Evolutionary conservation across 164 flowering plant genomes (phyloP), one percentile per base, ranked within the genome.

Genomic region (Echeveria elegans): DNA sequence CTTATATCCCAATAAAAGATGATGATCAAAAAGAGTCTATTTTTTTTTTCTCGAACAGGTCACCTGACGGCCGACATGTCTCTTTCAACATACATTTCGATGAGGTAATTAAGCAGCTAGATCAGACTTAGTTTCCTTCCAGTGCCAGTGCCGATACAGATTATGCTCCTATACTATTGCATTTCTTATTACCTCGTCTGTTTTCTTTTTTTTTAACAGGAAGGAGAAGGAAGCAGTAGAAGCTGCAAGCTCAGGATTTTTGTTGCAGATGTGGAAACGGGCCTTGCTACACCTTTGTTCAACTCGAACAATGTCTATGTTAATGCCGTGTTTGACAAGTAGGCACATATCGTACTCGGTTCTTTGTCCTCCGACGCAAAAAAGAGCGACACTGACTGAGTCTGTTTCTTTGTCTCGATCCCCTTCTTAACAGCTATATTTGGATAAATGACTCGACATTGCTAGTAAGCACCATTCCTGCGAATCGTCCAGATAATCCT

Each of bases 241-340:
- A 75, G 82, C 72, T 74, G 88, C 72, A 91, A 82, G 82, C 90
- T 88, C 62, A 83, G 78, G 66, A 73, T 89, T 26, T 94, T 97
- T 97, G 80, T 94, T 79, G 97, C 98, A 28, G 85, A 91, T 70
- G 85, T 88, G 40, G 95, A 85, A 77, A 91, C 93, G 24, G 93
- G 93, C 67, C 75, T 68, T 70, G 92, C 98, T 61, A 79, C 81
- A 71, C 89, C 92, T 38, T 73, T 94, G 77, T 91, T 91, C 74
- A 79, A 83, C 65, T 83, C 85, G 15, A 77, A 86, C 18, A 85
- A 91, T 77, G 75, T 91, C 24, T 79, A 70, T 72, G 70, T 94
- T 31, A 94, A 90, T 87, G 90, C 97, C 60, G 76, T 94, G 68
- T 94, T 94, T 79, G 96, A 91, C 72, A 94, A 88, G 92, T 87